Evolutionary conservation across 2,329 filamentous ascomycete genomes (phyloP).

Genomic region (Furcasterigmium furcatum): DNA sequence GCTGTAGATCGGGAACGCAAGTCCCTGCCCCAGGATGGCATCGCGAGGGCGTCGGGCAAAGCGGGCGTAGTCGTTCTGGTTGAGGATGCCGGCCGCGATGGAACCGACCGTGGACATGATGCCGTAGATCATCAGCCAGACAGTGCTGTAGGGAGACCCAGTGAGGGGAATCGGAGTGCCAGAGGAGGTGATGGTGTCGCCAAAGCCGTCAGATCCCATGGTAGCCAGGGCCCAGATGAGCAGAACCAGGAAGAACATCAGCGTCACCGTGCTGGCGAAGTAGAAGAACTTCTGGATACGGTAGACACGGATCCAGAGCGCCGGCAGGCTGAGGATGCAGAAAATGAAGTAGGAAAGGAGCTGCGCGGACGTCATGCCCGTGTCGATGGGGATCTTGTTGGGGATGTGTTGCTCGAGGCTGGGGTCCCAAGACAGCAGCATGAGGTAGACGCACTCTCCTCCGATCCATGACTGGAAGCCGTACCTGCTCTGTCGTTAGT

Average conservation of each 20-base stretch:
- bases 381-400: slow-evolving; percentile 34
- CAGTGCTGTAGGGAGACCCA: slow-evolving; percentile 22
- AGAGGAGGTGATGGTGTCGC: slow-evolving; percentile 23
- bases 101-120: slow-evolving; percentile 31
- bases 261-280: slow-evolving; percentile 30
- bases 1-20: slow-evolving; percentile 31
- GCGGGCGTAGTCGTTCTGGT: slow-evolving; percentile 34
- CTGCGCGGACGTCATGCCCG: slow-evolving; percentile 38
- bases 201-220: slow-evolving; percentile 36
- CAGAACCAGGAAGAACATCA: slow-evolving; percentile 36
- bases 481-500: slow-evolving; percentile 21
- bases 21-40: slow-evolving; percentile 28
- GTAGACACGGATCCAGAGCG: slow-evolving; percentile 40
- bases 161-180: slow-evolving; percentile 18
- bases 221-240: slow-evolving; percentile 41
- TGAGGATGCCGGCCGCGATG: slow-evolving; percentile 33
- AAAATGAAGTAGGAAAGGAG: slow-evolving; percentile 42
- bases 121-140: slow-evolving; percentile 34
- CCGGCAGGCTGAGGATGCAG: slow-evolving; percentile 35
- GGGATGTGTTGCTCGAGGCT: slow-evolving; percentile 35
- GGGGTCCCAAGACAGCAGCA: slow-evolving; percentile 41
- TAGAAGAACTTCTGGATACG: slow-evolving; percentile 38
- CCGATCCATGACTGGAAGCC: slow-evolving; percentile 44
- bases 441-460: slow-evolving; percentile 41
- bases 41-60: slow-evolving; percentile 24